Evolutionary conservation across 1,139 yeast species (phyloP), one percentile per base, ranked within the genome.

Genomic region (Taphrina pruni): DNA sequence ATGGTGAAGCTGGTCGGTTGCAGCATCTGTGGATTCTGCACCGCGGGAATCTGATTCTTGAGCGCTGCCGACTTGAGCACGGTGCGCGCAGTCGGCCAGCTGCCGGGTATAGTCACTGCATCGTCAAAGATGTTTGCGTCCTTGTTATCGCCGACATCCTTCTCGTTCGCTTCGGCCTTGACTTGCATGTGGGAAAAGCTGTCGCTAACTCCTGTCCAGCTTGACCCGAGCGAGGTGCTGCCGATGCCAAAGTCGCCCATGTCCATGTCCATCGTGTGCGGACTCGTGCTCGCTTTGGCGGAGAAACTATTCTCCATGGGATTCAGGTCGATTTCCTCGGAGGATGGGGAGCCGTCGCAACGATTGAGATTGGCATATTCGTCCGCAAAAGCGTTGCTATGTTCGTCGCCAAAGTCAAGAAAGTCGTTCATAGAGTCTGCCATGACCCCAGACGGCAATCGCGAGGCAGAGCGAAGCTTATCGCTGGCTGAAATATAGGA

Each of bases 391-490:
- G 56, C 38, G 48, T 64, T 58, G 50, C 36, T 57, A 14, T 43
- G 52, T 12, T 62, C 66, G 52, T 64, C 66, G 66, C 66, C 66
- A 21, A 61, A 41, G 60, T 61, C 67, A 11, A 64, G 61, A 46
- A 64, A 64, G 61, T 46, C 61, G 14, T 39, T 57, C 67, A 64
- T 64, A 32, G 61, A 20, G 46, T 64, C 67, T n/a, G 50, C 32
- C 67, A 64, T 64, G 58, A 12, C 17, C 14, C 7, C 21, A 35
- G 41, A 35, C 38, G 17, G 36, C 56, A 2, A 12, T 20, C 21
- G n/a, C 38, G 11, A 0, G 56, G 21, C 39, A 26, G 38, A 20
- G 20, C 11, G 43, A 8, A 54, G 58, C 43, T 54, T 54, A 54
- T 54, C 58, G 58, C n/a, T n/a, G 54, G 8, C 36, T 21, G 36